Evolutionary conservation across 495 filamentous ascomycete species (phyloP).

Genomic region (Penicillium samsonianum): DNA sequence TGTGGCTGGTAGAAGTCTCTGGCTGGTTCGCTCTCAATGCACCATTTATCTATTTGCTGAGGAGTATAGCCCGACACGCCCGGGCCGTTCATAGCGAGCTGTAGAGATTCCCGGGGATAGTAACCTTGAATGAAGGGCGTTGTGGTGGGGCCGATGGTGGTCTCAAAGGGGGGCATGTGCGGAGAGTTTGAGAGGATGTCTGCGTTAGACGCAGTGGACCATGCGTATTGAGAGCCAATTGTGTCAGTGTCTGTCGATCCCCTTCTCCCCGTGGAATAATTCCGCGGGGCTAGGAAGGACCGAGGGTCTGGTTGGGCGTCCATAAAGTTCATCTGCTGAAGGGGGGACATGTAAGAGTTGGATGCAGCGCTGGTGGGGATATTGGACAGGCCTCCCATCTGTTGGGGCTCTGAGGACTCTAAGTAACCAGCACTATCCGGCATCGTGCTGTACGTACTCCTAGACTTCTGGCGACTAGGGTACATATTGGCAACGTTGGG

Average conservation of each 20-base stretch:
- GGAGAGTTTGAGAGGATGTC: constrained; percentile 17
- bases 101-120: constrained; percentile 12
- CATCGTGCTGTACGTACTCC: constrained; percentile 4
- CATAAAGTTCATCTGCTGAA: constrained; percentile 17
- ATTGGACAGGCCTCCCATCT: constrained; percentile 18
- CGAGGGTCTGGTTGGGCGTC: constrained; percentile 11
- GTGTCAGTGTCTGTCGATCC: constrained; percentile 23
- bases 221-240: constrained; percentile 25
- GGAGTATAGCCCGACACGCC: constrained; percentile 19
- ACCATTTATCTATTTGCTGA: constrained; percentile 29
- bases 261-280: constrained; percentile 20
- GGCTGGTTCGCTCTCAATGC: constrained; percentile 22
- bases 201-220: constrained; percentile 27
- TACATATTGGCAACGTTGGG: constrained; percentile 11
- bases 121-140: constrained; percentile 29
- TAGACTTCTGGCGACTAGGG: not conserved
- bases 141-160: constrained; percentile 2
- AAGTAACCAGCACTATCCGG: constrained; percentile 10
- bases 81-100: not conserved
- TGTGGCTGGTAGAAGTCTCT: constrained; percentile 15
- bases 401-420: constrained; percentile 2
- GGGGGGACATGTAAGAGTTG: constrained; percentile 11
- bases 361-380: constrained; percentile 20
- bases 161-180: constrained; percentile 10
- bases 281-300: constrained; percentile 20